Conservation (phyloP, 768 basidiomycete species). For the Tephrocybe sp. region DNA sequence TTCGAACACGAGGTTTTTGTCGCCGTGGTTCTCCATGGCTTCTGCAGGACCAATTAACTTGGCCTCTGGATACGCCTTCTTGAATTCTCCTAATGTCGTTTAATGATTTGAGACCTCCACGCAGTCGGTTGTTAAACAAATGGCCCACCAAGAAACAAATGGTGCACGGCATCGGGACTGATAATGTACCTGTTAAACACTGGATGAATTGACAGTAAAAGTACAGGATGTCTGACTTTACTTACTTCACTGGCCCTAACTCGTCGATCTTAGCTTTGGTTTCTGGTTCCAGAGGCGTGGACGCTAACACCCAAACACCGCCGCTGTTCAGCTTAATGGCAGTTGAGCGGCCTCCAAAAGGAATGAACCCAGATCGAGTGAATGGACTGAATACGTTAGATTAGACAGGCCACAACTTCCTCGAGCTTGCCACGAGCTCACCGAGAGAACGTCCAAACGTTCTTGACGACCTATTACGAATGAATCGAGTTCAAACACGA, state of each 20-base stretch:
- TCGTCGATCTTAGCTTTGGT: conserved; percentile 59
- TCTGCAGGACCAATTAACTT: conserved; percentile 63
- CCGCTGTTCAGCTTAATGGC: conserved; percentile 64
- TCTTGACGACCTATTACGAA: conserved; percentile 34
- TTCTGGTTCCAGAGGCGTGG: conserved; percentile 60
- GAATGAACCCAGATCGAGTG: conserved; percentile 57
- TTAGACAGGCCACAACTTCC: neutral
- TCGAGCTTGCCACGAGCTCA: conserved; percentile 20
- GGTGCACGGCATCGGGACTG: conserved; percentile 51
- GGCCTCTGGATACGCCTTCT: conserved; percentile 60
- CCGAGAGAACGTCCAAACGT: conserved; percentile 63
- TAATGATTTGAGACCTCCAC: neutral
- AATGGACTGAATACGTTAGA: conserved; percentile 44
- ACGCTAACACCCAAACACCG: conserved; percentile 75
- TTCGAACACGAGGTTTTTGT: conserved; percentile 51
- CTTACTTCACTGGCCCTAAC: conserved; percentile 67
- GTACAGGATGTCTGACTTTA: conserved; percentile 22
- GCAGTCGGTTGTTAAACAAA: neutral
- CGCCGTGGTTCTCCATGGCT: conserved; percentile 43
- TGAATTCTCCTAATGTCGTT: conserved; percentile 44
- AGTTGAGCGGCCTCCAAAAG: conserved; percentile 76
- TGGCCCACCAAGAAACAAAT: conserved; percentile 48
- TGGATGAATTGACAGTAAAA: neutral
- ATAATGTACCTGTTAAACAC: conserved; percentile 45
- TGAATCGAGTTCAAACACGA: neutral